Conservation (phyloP, 495 filamentous ascomycete species). For the Annulohypoxylon nitens region DNA sequence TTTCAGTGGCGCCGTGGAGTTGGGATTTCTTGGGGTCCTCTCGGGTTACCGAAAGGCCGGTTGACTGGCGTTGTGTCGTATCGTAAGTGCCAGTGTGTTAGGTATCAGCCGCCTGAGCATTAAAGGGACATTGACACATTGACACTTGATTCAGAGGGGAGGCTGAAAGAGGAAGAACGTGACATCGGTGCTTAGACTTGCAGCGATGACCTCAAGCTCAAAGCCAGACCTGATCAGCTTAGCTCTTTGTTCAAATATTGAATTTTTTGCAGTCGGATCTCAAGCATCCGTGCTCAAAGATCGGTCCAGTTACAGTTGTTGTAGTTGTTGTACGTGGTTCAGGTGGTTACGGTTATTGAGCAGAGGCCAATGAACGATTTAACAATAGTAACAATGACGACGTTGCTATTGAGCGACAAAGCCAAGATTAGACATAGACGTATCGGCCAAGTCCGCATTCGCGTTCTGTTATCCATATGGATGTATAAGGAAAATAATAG, state of each 20-base stretch:
- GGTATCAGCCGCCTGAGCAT: slow-evolving; percentile 41
- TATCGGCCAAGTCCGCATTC: slow-evolving; percentile 15
- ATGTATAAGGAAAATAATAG: slow-evolving; percentile 7
- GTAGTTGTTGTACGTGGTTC: background rate
- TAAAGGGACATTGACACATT: slow-evolving; percentile 17
- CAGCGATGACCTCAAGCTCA: slow-evolving; percentile 1
- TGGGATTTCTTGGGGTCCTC: slow-evolving; percentile 29
- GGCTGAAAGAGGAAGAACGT: slow-evolving; percentile 37
- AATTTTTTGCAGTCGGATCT: background rate
- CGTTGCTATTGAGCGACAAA: slow-evolving; percentile 7
- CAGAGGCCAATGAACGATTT: background rate
- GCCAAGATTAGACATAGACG: slow-evolving; percentile 5
- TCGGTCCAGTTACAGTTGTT: slow-evolving; percentile 1
- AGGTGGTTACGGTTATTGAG: background rate
- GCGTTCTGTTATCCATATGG: background rate
- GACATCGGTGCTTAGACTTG: slow-evolving; percentile 10
- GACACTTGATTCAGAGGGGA: slow-evolving; percentile 19
- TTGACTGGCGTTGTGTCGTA: slow-evolving; percentile 19
- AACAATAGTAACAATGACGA: slow-evolving; percentile 1
- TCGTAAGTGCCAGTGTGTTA: slow-evolving; percentile 22
- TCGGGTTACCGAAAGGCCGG: slow-evolving; percentile 40
- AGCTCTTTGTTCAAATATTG: background rate
- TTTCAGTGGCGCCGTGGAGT: slow-evolving; percentile 32
- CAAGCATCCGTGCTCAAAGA: slow-evolving; percentile 3
- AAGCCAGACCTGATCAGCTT: slow-evolving; percentile 4